phyloP scores from a whole-genome alignment of 2,329 filamentous ascomycete genomes.

The Aspergillus niger region DNA sequence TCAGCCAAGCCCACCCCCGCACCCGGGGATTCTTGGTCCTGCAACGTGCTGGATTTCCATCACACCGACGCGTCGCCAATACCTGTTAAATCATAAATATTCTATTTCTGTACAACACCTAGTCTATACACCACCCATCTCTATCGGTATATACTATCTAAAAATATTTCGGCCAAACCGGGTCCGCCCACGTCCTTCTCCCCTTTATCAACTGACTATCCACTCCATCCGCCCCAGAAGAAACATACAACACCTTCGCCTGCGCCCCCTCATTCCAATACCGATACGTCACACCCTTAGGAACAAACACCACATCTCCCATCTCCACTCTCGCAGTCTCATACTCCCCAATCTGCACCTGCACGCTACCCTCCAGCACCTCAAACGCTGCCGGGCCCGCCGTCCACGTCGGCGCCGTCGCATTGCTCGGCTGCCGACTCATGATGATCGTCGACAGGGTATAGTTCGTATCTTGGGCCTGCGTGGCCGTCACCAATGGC shows the following conservation, averaged over 20 bases:
- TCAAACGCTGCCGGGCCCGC: conserved; percentile 41
- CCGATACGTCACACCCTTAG: conserved; percentile 33
- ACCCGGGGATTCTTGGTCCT: background rate
- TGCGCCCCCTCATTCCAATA: conserved; percentile 36
- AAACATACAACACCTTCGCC: conserved; percentile 29
- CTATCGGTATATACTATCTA: background rate
- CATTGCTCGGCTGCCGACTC: conserved; percentile 29
- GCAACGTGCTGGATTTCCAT: background rate
- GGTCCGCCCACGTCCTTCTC: conserved; percentile 11
- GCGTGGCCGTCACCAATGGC: conserved; percentile 45
- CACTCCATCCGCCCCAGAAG: conserved; percentile 22
- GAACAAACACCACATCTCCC: conserved; percentile 46
- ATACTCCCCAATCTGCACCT: conserved; percentile 36
- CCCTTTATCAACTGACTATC: conserved; percentile 7
- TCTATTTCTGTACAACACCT: background rate
- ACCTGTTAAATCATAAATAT: background rate
- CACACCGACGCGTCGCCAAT: background rate
- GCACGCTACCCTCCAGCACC: conserved; percentile 42
- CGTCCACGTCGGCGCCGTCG: conserved; percentile 25
- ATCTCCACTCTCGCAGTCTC: conserved; percentile 31
- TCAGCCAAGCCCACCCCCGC: background rate
- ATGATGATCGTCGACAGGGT: conserved; percentile 49
- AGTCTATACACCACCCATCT: too few relatives aligned
- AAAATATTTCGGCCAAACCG: background rate
- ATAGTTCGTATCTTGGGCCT: conserved; percentile 45